Evolutionary conservation across 257 asterid species (phyloP), one percentile per base, ranked within the genome.

Genomic region (Echites panduratus): DNA sequence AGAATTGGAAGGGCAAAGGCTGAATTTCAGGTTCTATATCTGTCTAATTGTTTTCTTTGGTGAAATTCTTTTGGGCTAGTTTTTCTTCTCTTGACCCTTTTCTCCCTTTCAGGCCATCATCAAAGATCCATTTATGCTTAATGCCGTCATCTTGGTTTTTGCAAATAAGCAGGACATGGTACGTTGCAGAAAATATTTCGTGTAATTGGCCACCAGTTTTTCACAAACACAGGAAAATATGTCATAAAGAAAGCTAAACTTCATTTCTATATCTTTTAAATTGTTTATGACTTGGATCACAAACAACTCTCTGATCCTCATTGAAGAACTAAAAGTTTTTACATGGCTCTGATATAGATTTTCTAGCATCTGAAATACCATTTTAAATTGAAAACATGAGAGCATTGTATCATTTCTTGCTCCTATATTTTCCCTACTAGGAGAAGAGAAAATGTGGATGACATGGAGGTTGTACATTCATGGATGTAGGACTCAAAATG

Each of bases 101-200:
- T 20, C 70, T 66, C 44, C 77, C 73, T 70, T 68, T 50, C 88
- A 93, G 98, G 89, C 92, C 76, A 93, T 93, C 77, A 93, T 93
- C 85, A 81, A 47, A 78, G 97, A 93, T 76, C 98, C 98, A 0
- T 93, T 89, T 85, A 93, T 93, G 98, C 96, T 91, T 66, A 88
- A 88, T 82, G 95, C 96, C 81, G 91, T 93, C 69, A 88, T 93
- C 86, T 80, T 93, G 94, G 96, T 93, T 66, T 93, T 93, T 16
- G 98, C 98, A 24, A 93, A 93, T 86, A 93, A 93, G 79, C 98
- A 93, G 79, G 98, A 93, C 85, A 88, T 93, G 98, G 98, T 93
- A 88, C 73, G 87, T 64, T 61, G 48, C 49, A 35, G 17, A 53
- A 5, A 11, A 12, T 29, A 29, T 44, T 17, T 45, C 35, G 7